phyloP scores from a whole-genome alignment of 1,284 basidiomycete species.

The Pseudozyma pruni region DNA sequence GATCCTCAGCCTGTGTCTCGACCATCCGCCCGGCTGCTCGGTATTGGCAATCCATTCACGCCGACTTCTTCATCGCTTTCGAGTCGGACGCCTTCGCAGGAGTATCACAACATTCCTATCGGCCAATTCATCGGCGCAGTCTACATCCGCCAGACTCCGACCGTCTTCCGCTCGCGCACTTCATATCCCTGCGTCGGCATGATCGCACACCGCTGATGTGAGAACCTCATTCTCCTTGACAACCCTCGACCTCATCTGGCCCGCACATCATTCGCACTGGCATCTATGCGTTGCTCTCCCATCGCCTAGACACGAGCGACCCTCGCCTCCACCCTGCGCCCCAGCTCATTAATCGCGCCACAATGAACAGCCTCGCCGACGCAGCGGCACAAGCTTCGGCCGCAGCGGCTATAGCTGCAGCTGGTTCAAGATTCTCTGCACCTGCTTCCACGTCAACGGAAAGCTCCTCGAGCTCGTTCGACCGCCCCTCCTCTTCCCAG shows the following conservation, averaged over 20 bases:
- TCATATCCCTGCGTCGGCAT: too few species aligned
- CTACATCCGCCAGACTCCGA: too few species aligned
- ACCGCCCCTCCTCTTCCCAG: constrained; percentile 10
- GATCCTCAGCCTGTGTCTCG: too few species aligned
- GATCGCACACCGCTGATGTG: too few species aligned
- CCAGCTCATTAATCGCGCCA: not conserved
- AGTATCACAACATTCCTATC: too few species aligned
- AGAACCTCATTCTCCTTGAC: not conserved
- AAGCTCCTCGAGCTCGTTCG: constrained; percentile 2
- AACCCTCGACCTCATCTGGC: not conserved
- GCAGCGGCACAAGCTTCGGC: constrained; percentile 27
- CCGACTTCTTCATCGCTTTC: too few species aligned
- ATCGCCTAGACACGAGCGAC: not conserved
- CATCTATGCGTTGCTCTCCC: constrained; percentile 1
- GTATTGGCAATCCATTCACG: too few species aligned
- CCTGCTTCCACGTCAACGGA: constrained; percentile 6
- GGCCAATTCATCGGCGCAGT: too few species aligned
- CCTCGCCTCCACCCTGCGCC: not conserved
- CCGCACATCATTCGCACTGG: constrained; percentile 1
- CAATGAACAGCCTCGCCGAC: constrained; percentile 47
- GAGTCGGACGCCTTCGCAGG: too few species aligned
- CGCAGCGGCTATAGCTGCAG: constrained; percentile 6
- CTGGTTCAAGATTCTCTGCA: constrained; percentile 4
- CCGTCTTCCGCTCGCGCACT: too few species aligned
- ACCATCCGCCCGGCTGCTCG: too few species aligned